Conservation (phyloP, 352 stramenopile species). For the Phytopythium aichiense region DNA sequence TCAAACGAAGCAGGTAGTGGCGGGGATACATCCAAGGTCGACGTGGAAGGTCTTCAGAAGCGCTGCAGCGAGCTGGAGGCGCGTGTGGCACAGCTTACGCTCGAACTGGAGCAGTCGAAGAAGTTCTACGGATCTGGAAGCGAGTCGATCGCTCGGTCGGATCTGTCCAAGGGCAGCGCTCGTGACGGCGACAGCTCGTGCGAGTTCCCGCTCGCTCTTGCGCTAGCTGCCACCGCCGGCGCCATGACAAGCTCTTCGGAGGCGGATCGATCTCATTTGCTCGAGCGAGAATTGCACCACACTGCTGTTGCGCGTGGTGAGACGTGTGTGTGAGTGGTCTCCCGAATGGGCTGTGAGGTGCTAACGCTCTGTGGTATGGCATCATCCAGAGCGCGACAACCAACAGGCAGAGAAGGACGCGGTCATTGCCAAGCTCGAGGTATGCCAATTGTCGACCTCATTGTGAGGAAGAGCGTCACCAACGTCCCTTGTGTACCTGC, state of each 20-base stretch:
- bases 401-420: slow-evolving; percentile 36
- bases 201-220: slow-evolving; percentile 80
- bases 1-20: neutral
- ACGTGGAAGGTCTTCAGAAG: slow-evolving; percentile 56
- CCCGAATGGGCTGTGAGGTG: no score
- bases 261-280: slow-evolving; percentile 49
- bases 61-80: slow-evolving; percentile 71
- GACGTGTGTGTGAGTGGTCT: neutral
- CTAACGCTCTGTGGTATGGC: neutral
- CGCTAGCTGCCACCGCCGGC: slow-evolving; percentile 65
- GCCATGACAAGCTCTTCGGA: slow-evolving; percentile 71
- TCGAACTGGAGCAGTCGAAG: slow-evolving; percentile 68
- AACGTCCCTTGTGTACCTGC: no score
- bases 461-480: neutral
- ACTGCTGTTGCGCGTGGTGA: neutral
- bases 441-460: slow-evolving; percentile 6
- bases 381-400: slow-evolving; percentile 9
- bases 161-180: slow-evolving; percentile 65
- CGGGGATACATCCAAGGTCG: slow-evolving; percentile 1
- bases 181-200: slow-evolving; percentile 68
- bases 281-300: slow-evolving; percentile 45
- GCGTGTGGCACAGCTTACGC: slow-evolving; percentile 52
- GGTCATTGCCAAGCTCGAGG: slow-evolving; percentile 69
- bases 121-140: slow-evolving; percentile 78
- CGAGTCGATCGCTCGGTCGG: slow-evolving; percentile 57